Percentiles rank a stretch among this genome's conserved stretches.
phyloP scores from a whole-genome alignment of 306 rosid genomes.

The Hippophae rhamnoides region DNA sequence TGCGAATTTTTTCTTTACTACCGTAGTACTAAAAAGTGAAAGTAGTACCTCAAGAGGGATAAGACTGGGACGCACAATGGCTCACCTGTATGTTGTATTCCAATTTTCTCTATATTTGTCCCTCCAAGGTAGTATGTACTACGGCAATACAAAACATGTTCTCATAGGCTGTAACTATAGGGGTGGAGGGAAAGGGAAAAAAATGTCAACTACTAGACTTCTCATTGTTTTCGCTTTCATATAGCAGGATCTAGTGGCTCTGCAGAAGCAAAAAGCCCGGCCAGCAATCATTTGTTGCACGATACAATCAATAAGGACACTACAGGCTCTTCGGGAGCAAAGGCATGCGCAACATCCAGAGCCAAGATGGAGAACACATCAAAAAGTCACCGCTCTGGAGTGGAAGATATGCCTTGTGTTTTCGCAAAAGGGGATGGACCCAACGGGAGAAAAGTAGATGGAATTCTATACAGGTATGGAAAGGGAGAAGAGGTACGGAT shows the following conservation, averaged over 20 bases:
- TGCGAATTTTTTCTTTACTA: no score
- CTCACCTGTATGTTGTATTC: no score
- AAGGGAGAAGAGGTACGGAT: constrained; percentile 89
- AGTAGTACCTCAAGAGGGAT: no score
- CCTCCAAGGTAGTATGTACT: no score
- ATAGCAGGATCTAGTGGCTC: constrained; percentile 56
- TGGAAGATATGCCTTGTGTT: constrained; percentile 85
- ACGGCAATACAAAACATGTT: no score
- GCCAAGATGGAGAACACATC: constrained; percentile 30
- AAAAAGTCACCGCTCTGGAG: constrained; percentile 46
- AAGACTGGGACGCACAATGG: no score
- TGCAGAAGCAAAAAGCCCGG: constrained; percentile 57
- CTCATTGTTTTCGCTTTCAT: constrained; percentile 11
- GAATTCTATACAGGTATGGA: constrained; percentile 82
- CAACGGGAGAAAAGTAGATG: constrained; percentile 70
- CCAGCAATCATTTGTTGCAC: constrained; percentile 30
- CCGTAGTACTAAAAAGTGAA: no score
- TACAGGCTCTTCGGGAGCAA: constrained; percentile 33
- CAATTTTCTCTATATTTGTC: no score
- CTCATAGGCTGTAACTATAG: no score
- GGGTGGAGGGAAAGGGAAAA: no score
- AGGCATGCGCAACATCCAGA: constrained; percentile 29
- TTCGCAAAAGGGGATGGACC: constrained; percentile 83
- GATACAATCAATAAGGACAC: constrained; percentile 42
- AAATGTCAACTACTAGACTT: not conserved